Conservation (phyloP, 257 asterid genomes). For the Sherardia arvensis region DNA sequence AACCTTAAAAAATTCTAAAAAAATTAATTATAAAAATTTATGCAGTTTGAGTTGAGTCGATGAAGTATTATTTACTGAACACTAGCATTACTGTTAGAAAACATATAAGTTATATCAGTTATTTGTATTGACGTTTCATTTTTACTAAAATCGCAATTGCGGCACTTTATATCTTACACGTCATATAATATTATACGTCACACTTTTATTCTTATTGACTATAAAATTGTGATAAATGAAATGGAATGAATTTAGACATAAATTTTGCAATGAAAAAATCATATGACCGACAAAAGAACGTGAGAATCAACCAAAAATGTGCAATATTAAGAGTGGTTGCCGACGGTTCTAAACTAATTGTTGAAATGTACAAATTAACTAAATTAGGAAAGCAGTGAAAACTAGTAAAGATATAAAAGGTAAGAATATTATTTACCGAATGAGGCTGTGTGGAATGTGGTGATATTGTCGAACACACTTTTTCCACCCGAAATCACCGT, state of each 20-base stretch:
- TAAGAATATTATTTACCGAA: constrained; percentile 47
- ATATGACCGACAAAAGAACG: neutral
- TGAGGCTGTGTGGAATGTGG: constrained; percentile 86
- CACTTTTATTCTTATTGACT: too few relatives aligned
- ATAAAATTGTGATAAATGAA: too few relatives aligned
- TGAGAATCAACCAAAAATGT: neutral
- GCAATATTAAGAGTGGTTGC: neutral
- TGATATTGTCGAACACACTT: constrained; percentile 48
- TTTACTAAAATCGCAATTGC: too few relatives aligned
- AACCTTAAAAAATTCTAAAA: too few relatives aligned
- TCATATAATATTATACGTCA: too few relatives aligned
- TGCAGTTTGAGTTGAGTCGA: too few relatives aligned
- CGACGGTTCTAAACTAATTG: neutral
- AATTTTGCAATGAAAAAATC: neutral
- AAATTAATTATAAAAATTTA: too few relatives aligned
- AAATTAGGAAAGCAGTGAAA: neutral
- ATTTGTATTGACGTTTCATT: too few relatives aligned
- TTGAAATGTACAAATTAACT: neutral
- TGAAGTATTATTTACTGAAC: too few relatives aligned
- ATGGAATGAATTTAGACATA: neutral
- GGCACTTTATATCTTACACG: too few relatives aligned
- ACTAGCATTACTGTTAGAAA: too few relatives aligned
- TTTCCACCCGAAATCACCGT: constrained; percentile 82
- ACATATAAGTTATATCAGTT: too few relatives aligned
- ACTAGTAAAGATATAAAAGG: neutral